Conservation (phyloP, 352 stramenopile species). For the Saprolegnia parasitica region DNA sequence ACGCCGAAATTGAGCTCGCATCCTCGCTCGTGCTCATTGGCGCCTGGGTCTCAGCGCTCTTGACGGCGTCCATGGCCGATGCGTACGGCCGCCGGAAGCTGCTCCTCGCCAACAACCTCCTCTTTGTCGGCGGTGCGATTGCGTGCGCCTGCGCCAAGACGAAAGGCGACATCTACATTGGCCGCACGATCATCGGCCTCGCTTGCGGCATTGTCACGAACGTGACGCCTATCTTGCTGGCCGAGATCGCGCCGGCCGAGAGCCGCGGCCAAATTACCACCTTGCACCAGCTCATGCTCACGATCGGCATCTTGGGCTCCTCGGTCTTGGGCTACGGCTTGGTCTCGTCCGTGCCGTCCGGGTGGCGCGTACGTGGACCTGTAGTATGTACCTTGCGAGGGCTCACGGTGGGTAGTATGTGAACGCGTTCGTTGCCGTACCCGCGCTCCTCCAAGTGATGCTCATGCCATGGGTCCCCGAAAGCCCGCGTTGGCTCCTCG, state of each 20-base stretch:
- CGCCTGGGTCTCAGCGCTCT: slow-evolving; percentile 58
- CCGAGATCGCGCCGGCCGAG: slow-evolving; percentile 65
- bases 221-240: slow-evolving; percentile 77
- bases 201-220: slow-evolving; percentile 75
- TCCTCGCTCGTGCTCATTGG: slow-evolving; percentile 70
- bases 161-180: slow-evolving; percentile 57
- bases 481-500: slow-evolving; percentile 86
- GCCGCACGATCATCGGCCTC: slow-evolving; percentile 57
- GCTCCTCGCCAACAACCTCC: slow-evolving; percentile 64
- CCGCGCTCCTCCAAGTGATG: slow-evolving; percentile 55
- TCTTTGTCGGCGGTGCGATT: slow-evolving; percentile 56
- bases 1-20: slow-evolving; percentile 62
- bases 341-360: slow-evolving; percentile 68
- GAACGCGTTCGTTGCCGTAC: slow-evolving; percentile 65
- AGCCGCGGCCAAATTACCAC: slow-evolving; percentile 75
- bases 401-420: slow-evolving; percentile 41
- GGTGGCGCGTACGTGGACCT: slow-evolving; percentile 56
- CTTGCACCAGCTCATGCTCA: slow-evolving; percentile 83
- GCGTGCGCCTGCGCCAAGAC: slow-evolving; percentile 54
- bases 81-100: slow-evolving; percentile 58
- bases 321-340: slow-evolving; percentile 73
- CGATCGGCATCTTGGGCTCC: slow-evolving; percentile 79
- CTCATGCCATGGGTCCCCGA: slow-evolving; percentile 64
- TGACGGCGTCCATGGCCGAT: slow-evolving; percentile 48
- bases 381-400: neutral